These are phyloP conservation scores for Hypoxylon cercidicola DNA, from an alignment of 495 filamentous ascomycete species.

Conservation along the genomic window DNA sequence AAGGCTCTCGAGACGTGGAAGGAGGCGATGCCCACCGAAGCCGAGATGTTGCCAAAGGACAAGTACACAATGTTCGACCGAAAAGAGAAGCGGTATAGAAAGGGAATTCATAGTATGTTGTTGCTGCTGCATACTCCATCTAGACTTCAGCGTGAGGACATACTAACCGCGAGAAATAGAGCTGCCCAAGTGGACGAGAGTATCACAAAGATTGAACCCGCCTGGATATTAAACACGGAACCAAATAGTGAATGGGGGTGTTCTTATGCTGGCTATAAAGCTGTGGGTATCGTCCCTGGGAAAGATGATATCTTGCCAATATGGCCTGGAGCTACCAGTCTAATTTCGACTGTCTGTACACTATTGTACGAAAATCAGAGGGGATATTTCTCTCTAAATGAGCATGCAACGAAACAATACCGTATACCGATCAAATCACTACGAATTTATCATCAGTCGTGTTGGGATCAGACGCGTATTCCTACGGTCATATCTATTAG, in stretches of 20 bases:
- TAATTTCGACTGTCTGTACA: slow-evolving; percentile 16
- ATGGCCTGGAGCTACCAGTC: slow-evolving; percentile 11
- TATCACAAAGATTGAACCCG: slow-evolving; percentile 91
- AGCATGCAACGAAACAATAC: slow-evolving; percentile 1
- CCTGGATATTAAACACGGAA: slow-evolving; percentile 81
- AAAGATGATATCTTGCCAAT: slow-evolving; percentile 9
- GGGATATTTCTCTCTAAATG: slow-evolving; percentile 15
- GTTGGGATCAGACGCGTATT: background rate
- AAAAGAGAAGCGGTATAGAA: slow-evolving; percentile 94
- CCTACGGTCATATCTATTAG: slow-evolving; percentile 16
- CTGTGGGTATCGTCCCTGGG: background rate
- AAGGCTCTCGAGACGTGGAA: slow-evolving; percentile 89
- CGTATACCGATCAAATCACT: slow-evolving; percentile 1
- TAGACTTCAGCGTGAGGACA: slow-evolving; percentile 4
- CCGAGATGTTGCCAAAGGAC: slow-evolving; percentile 94
- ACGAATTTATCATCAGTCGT: background rate
- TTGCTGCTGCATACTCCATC: too few species aligned
- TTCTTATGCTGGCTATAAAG: background rate
- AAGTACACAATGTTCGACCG: slow-evolving; percentile 99
- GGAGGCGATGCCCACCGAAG: slow-evolving; percentile 92
- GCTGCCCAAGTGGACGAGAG: slow-evolving; percentile 94
- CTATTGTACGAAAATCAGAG: slow-evolving; percentile 25
- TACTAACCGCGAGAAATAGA: slow-evolving; percentile 62
- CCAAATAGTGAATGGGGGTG: background rate
- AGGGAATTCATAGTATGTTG: slow-evolving; percentile 93